A percentile compares a stretch with the other conserved stretches of the same genome.
These are phyloP conservation scores for Setomelanomma holmii DNA, from an alignment of 2,329 filamentous ascomycete species.

Conservation along the genomic window DNA sequence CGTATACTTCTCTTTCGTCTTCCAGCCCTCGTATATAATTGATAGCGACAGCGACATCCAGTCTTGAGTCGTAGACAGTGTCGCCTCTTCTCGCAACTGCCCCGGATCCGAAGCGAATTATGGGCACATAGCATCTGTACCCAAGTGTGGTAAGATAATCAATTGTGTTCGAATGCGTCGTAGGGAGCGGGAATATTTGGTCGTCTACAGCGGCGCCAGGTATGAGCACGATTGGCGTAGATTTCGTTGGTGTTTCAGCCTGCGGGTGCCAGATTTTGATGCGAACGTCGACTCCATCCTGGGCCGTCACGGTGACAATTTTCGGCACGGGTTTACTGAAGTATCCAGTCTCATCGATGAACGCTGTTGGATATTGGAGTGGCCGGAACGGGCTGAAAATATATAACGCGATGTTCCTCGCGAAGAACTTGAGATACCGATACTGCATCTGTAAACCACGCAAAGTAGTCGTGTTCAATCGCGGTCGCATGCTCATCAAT, in stretches of 20 bases:
- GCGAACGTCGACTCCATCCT: slow-evolving; percentile 61
- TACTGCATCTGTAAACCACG: background rate
- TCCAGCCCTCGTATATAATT: slow-evolving; percentile 57
- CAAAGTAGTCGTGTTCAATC: background rate
- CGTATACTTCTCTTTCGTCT: slow-evolving; percentile 57
- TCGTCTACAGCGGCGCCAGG: slow-evolving; percentile 70
- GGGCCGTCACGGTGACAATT: slow-evolving; percentile 54
- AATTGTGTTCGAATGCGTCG: slow-evolving; percentile 68
- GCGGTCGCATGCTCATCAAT: background rate
- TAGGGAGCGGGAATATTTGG: slow-evolving; percentile 68
- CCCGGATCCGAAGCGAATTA: slow-evolving; percentile 65
- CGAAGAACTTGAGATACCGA: slow-evolving; percentile 54
- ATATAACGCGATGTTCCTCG: slow-evolving; percentile 59
- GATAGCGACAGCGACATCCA: slow-evolving; percentile 65
- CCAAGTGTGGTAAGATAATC: slow-evolving; percentile 68
- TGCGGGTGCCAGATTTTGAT: slow-evolving; percentile 65
- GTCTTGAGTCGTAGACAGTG: slow-evolving; percentile 67
- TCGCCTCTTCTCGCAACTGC: slow-evolving; percentile 60
- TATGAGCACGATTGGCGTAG: slow-evolving; percentile 62
- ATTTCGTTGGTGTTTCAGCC: background rate
- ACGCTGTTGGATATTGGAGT: slow-evolving; percentile 58
- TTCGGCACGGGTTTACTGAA: slow-evolving; percentile 60
- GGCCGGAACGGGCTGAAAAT: slow-evolving; percentile 63
- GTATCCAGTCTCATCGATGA: slow-evolving; percentile 35
- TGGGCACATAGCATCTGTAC: slow-evolving; percentile 65